phyloP scores from a whole-genome alignment of 176 grass and related monocot species.

The Stipa capillata region DNA sequence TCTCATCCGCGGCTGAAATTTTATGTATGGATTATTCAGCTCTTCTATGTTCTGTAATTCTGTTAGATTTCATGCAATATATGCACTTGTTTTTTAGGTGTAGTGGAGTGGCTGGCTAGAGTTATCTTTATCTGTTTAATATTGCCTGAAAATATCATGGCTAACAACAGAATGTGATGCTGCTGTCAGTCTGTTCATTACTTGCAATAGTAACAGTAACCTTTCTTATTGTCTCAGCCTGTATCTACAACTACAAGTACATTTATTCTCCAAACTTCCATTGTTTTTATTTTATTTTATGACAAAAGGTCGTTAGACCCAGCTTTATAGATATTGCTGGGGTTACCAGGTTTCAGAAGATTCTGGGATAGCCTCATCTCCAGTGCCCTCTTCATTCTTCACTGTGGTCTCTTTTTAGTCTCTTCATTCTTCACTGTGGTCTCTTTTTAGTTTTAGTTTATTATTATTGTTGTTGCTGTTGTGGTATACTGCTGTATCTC shows the following conservation, averaged over 20 bases:
- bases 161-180: background rate
- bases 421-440: no score
- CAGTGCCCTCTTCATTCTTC: background rate
- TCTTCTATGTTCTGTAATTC: background rate
- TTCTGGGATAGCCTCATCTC: background rate
- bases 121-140: background rate
- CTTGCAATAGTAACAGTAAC: background rate
- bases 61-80: background rate
- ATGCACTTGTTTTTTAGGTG: background rate
- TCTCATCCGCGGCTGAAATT: background rate
- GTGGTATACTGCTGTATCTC: background rate
- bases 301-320: no score
- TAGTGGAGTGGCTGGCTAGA: background rate
- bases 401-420: background rate
- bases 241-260: background rate
- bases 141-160: background rate
- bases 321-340: no score
- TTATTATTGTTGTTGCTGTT: no score
- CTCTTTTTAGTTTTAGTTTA: no score
- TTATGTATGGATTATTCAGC: background rate
- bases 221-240: background rate
- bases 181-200: background rate
- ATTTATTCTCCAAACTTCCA: background rate
- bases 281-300: no score
- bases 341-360: no score